Evolutionary conservation across 768 basidiomycete species (phyloP).

Genomic region (Leucosporidium scottii): DNA sequence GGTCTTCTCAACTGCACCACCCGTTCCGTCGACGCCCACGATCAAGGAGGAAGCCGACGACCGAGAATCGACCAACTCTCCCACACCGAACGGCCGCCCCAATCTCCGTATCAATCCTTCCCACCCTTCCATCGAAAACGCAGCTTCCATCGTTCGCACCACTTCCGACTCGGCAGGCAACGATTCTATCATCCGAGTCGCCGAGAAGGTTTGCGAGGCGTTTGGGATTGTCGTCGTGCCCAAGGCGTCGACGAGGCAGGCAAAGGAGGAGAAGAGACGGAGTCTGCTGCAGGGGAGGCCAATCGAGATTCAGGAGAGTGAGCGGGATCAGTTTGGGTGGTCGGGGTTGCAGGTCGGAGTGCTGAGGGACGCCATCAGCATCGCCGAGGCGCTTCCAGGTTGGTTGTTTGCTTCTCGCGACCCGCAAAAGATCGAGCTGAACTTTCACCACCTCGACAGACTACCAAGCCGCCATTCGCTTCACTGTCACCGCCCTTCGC

Average conservation of each 20-base stretch:
- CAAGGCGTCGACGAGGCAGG: neutral
- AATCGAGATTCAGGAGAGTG: conserved; percentile 10
- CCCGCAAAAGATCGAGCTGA: neutral
- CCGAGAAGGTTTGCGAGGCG: conserved; percentile 66
- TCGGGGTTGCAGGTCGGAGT: conserved; percentile 88
- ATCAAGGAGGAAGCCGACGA: conserved; percentile 7
- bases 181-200: conserved; percentile 42
- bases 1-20: conserved; percentile 4
- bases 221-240: conserved; percentile 68
- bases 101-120: neutral
- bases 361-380: conserved; percentile 82
- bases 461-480: conserved; percentile 73
- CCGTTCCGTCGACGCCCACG: neutral
- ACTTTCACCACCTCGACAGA: conserved; percentile 50
- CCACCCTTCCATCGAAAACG: neutral
- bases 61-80: neutral
- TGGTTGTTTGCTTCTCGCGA: neutral
- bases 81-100: neutral
- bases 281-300: conserved; percentile 18
- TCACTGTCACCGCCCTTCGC: conserved; percentile 79
- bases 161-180: conserved; percentile 16
- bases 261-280: conserved; percentile 14
- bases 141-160: conserved; percentile 16
- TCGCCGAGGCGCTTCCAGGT: conserved; percentile 89
- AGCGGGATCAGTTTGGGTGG: conserved; percentile 64